Evolutionary conservation across 2,329 filamentous ascomycete genomes (phyloP).

Genomic region (Xylaria hypoxylon): DNA sequence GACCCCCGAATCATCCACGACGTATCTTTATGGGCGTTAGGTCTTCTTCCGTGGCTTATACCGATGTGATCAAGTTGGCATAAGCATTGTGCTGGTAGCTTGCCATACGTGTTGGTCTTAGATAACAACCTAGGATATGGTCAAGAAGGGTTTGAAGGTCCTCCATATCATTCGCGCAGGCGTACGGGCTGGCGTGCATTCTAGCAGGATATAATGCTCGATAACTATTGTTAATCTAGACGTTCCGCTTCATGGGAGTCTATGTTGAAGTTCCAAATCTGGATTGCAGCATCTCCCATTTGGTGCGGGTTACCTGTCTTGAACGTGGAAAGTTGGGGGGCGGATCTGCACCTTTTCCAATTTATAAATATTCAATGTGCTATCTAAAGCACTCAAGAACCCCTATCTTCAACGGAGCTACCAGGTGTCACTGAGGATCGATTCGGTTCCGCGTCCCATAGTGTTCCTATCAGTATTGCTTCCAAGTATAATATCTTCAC

Average conservation of each 20-base stretch:
- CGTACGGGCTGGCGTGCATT: not conserved
- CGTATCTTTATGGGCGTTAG: not conserved
- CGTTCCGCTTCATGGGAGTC: not conserved
- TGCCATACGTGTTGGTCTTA: not conserved
- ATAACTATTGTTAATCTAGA: not conserved
- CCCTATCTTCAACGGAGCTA: not conserved
- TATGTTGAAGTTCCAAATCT: not conserved
- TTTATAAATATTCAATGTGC: not conserved
- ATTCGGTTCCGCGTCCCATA: not conserved
- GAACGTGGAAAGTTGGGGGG: not conserved
- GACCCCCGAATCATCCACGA: no score
- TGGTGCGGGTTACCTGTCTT: not conserved
- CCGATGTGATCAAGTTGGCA: not conserved
- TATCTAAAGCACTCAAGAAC: not conserved
- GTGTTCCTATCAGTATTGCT: not conserved
- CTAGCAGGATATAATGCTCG: not conserved
- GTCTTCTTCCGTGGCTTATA: not conserved
- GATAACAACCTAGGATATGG: not conserved
- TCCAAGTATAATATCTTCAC: not conserved
- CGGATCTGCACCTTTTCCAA: not conserved
- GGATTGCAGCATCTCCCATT: not conserved
- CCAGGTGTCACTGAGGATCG: not conserved
- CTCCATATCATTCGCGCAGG: not conserved
- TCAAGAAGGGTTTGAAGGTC: not conserved
- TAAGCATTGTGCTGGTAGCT: not conserved